Evolutionary conservation across 495 filamentous ascomycete species (phyloP).

Genomic region (Hypoxylon lienhwacheense): DNA sequence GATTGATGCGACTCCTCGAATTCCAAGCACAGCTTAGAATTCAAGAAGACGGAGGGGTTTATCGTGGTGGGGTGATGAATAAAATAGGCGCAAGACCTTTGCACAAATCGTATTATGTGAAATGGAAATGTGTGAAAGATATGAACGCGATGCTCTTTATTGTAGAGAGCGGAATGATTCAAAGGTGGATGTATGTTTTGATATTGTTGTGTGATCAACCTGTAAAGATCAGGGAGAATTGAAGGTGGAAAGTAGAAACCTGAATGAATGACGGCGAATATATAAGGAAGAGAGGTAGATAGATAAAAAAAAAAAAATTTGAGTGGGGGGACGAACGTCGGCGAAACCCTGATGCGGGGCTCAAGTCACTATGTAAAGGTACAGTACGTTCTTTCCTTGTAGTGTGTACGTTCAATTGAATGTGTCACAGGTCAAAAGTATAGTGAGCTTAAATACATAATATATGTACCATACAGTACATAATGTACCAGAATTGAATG

Average conservation of each 20-base stretch:
- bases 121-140: conserved; percentile 45
- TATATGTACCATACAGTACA: too few relatives aligned
- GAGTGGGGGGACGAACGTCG: conserved; percentile 40
- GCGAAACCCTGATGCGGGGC: conserved; percentile 36
- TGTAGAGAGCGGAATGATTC: conserved; percentile 52
- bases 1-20: conserved; percentile 58
- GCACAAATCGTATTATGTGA: conserved; percentile 44
- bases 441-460: too few relatives aligned
- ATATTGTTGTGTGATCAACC: conserved; percentile 38
- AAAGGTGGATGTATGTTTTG: conserved; percentile 24
- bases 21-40: conserved; percentile 69
- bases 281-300: conserved; percentile 1
- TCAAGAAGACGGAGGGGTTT: conserved; percentile 50
- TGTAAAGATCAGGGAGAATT: conserved; percentile 35
- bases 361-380: too few relatives aligned
- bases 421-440: too few relatives aligned
- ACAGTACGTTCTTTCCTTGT: too few relatives aligned
- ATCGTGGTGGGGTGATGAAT: conserved; percentile 49
- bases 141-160: conserved; percentile 47
- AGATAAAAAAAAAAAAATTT: conserved; percentile 38
- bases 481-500: too few relatives aligned
- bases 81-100: conserved; percentile 47
- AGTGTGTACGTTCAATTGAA: too few relatives aligned
- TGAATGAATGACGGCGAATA: conserved; percentile 19
- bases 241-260: conserved; percentile 40